Conservation (phyloP, 495 filamentous ascomycete species). For the Rusavskia elegans region DNA sequence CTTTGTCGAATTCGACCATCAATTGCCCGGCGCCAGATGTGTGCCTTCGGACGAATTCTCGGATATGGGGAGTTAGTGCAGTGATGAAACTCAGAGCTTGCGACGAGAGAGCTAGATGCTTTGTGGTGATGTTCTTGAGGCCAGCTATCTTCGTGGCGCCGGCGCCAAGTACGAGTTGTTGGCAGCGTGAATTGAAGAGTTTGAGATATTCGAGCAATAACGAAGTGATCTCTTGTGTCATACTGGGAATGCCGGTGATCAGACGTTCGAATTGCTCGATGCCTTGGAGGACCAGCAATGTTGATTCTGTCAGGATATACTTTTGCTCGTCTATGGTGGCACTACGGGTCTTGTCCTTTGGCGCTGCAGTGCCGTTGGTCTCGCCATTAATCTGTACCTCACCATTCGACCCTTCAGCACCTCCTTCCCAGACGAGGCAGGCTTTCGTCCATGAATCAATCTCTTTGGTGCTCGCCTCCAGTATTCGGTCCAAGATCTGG, state of each 20-base stretch:
- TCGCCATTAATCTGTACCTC: constrained; percentile 12
- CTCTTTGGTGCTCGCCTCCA: constrained; percentile 69
- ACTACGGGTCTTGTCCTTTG: constrained; percentile 50
- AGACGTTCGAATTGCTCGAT: constrained; percentile 72
- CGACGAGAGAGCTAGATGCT: constrained; percentile 82
- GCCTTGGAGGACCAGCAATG: constrained; percentile 59
- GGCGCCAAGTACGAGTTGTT: constrained; percentile 86
- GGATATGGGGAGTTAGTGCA: constrained; percentile 72
- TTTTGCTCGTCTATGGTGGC: constrained; percentile 73
- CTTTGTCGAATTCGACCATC: constrained; percentile 86
- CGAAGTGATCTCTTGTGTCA: constrained; percentile 67
- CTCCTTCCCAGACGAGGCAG: constrained; percentile 52
- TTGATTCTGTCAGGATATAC: constrained; percentile 75
- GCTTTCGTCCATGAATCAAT: constrained; percentile 54
- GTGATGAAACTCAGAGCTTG: constrained; percentile 83
- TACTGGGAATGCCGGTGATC: constrained; percentile 67
- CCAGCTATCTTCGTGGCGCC: constrained; percentile 85
- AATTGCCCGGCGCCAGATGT: constrained; percentile 40
- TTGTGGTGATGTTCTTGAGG: constrained; percentile 89
- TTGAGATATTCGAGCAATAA: constrained; percentile 61
- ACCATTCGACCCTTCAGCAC: constrained; percentile 14
- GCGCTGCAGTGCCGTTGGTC: constrained; percentile 14
- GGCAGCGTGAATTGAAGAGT: constrained; percentile 86
- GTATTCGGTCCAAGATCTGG: constrained; percentile 44
- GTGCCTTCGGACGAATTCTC: constrained; percentile 79